These are phyloP conservation scores for Colletotrichum tanaceti DNA, from an alignment of 2,329 filamentous ascomycete species.

Conservation along the genomic window DNA sequence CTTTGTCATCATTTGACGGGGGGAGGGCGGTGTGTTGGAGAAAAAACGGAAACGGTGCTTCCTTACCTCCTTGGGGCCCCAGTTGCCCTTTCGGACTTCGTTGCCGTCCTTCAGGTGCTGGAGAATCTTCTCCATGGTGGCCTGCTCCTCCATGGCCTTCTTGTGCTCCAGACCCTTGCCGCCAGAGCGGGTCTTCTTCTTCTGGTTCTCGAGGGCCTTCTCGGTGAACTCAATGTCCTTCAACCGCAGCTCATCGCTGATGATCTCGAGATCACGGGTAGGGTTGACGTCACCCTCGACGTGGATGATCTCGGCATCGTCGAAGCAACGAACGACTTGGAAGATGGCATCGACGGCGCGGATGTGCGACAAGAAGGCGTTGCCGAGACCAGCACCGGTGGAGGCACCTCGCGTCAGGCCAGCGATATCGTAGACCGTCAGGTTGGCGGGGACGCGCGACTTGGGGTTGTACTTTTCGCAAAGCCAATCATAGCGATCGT, in stretches of 20 bases:
- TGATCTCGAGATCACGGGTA: slow-evolving; percentile 92
- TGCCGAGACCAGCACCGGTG: slow-evolving; percentile 96
- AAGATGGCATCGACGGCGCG: slow-evolving; percentile 98
- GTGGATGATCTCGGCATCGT: slow-evolving; percentile 99
- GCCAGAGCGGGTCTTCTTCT: slow-evolving; percentile 94
- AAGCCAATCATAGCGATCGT: slow-evolving; percentile 96
- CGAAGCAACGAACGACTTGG: slow-evolving; percentile 96
- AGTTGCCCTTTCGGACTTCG: slow-evolving; percentile 90
- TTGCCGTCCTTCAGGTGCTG: slow-evolving; percentile 87
- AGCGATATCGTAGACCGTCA: slow-evolving; percentile 99
- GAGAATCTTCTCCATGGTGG: slow-evolving; percentile 90
- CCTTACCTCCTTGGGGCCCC: slow-evolving; percentile 94
- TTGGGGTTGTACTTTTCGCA: slow-evolving; percentile 98
- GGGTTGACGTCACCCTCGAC: slow-evolving; percentile 99
- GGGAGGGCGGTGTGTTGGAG: slow-evolving; percentile 25
- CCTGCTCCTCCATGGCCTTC: slow-evolving; percentile 94
- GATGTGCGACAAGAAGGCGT: slow-evolving; percentile 98
- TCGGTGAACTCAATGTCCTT: slow-evolving; percentile 99
- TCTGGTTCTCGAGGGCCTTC: slow-evolving; percentile 90
- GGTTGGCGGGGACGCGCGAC: slow-evolving; percentile 93
- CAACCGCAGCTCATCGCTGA: slow-evolving; percentile 93
- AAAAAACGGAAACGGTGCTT: slow-evolving; percentile 43
- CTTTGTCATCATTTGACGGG: slow-evolving; percentile 92
- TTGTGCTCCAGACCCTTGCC: slow-evolving; percentile 98
- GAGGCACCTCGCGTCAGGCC: slow-evolving; percentile 96